Conservation (phyloP, 1,139 yeast genomes). For the Yarrowia galli region DNA sequence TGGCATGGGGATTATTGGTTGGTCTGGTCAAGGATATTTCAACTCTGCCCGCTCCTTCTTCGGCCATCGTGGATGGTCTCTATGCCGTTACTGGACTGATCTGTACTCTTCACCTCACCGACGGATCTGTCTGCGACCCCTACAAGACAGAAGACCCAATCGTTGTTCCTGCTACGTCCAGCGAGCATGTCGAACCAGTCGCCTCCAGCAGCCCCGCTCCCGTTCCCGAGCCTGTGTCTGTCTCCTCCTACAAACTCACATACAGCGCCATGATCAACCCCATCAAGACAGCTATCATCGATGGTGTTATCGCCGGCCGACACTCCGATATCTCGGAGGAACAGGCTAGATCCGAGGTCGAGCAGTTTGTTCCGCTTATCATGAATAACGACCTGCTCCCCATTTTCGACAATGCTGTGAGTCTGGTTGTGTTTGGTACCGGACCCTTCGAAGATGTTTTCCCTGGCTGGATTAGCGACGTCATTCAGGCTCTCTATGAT, state of each 20-base stretch:
- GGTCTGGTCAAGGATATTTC: background rate
- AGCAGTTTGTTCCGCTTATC: background rate
- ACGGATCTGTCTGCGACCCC: too few relatives aligned
- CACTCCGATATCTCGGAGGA: background rate
- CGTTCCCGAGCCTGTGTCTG: too few relatives aligned
- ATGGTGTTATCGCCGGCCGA: background rate
- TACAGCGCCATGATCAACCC: background rate
- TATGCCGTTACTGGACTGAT: too few relatives aligned
- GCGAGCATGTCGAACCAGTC: too few relatives aligned
- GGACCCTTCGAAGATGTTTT: background rate
- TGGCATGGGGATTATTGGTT: background rate
- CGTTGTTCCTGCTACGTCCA: background rate
- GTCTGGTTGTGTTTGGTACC: background rate
- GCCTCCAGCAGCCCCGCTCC: too few relatives aligned
- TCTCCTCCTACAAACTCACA: too few relatives aligned
- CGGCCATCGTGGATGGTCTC: too few relatives aligned
- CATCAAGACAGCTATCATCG: background rate
- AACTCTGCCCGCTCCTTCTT: background rate
- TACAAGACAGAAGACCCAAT: too few relatives aligned
- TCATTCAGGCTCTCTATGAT: background rate
- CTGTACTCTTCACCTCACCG: too few relatives aligned
- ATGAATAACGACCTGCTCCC: slow-evolving; percentile 5
- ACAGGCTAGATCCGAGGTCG: background rate
- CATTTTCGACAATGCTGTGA: background rate
- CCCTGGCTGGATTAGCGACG: background rate